These are phyloP conservation scores for Vigna reflexopilosa DNA, from an alignment of 306 rosid species.

Conservation along the genomic window DNA sequence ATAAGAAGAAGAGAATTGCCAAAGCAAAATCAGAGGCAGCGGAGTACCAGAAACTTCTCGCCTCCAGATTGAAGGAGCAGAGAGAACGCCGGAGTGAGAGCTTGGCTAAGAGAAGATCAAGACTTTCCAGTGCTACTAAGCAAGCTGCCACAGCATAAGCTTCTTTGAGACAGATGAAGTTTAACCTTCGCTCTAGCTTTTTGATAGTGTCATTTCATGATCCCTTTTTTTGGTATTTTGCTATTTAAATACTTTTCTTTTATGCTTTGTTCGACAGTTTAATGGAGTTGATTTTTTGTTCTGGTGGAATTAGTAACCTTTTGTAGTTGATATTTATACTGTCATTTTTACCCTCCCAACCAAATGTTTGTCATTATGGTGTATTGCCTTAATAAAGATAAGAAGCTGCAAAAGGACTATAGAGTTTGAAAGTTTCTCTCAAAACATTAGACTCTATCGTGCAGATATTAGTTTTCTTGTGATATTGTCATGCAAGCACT, in stretches of 20 bases:
- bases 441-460: not conserved
- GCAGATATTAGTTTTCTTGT: too few relatives aligned
- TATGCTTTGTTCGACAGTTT: slow-evolving; percentile 5
- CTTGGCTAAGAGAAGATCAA: slow-evolving; percentile 53
- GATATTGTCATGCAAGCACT: not conserved
- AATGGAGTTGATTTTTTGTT: slow-evolving; percentile 24
- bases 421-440: not conserved
- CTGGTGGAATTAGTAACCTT: not conserved
- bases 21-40: slow-evolving; percentile 54
- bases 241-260: slow-evolving; percentile 22
- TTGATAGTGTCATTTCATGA: slow-evolving; percentile 33
- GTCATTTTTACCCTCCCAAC: not conserved
- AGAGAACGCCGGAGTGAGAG: slow-evolving; percentile 52
- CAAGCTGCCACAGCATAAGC: slow-evolving; percentile 32
- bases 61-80: slow-evolving; percentile 54
- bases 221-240: slow-evolving; percentile 25
- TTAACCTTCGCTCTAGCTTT: slow-evolving; percentile 40
- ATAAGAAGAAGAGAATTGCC: slow-evolving; percentile 54
- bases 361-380: not conserved
- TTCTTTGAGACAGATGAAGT: slow-evolving; percentile 32
- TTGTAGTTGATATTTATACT: not conserved
- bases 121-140: slow-evolving; percentile 45
- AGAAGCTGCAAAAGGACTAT: not conserved
- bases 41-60: slow-evolving; percentile 54
- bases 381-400: not conserved